Conservation (phyloP, 768 basidiomycete genomes). For the Lactarius vividus region DNA sequence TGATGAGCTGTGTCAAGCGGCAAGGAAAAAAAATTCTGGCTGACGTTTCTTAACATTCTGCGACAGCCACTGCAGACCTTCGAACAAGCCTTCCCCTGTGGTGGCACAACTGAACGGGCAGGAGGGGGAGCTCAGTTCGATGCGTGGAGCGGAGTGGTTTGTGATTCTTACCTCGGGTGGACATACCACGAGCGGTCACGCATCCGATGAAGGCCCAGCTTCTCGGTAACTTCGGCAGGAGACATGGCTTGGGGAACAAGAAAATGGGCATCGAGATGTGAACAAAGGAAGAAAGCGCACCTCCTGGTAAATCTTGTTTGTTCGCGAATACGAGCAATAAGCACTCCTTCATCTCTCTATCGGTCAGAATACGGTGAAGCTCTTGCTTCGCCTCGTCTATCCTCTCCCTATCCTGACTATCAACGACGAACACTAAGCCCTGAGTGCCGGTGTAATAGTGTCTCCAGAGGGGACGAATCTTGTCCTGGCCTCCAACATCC, state of each 20-base stretch:
- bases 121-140: neutral
- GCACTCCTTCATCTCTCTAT: conserved; percentile 98
- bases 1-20: neutral
- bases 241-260: conserved; percentile 73
- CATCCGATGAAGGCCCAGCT: conserved; percentile 93
- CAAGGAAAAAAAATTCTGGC: conserved; percentile 40
- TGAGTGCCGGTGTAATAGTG: conserved; percentile 99
- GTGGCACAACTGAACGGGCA: conserved; percentile 75
- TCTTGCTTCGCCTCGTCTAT: conserved; percentile 97
- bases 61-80: conserved; percentile 95
- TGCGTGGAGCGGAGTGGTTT: neutral
- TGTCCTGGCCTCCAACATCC: conserved; percentile 99
- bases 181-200: conserved; percentile 98
- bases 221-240: conserved; percentile 98
- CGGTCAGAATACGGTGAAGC: conserved; percentile 91
- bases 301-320: conserved; percentile 97
- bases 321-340: conserved; percentile 97
- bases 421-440: conserved; percentile 97
- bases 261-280: neutral
- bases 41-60: conserved; percentile 96
- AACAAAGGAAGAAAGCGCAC: conserved; percentile 45
- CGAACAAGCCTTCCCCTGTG: conserved; percentile 94
- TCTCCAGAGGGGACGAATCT: conserved; percentile 97
- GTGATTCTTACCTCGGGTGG: conserved; percentile 79
- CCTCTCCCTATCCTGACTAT: conserved; percentile 92